phyloP scores from a whole-genome alignment of 257 asterid genomes.

The Rehmannia glutinosa region DNA sequence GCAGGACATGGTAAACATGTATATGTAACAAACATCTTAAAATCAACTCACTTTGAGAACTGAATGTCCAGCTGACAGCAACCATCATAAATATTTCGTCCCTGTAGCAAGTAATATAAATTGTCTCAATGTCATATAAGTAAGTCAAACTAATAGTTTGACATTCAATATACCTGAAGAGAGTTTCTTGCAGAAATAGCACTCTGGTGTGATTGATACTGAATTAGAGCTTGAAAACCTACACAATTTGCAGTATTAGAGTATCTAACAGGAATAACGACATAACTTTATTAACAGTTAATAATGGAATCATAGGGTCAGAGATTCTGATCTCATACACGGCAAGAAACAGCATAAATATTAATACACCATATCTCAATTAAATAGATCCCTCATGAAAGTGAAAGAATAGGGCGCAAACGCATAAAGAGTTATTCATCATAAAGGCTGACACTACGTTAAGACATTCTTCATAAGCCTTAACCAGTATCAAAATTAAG shows the following conservation, averaged over 20 bases:
- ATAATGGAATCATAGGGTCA: constrained; percentile 13
- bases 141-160: background rate
- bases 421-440: constrained; percentile 10
- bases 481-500: constrained; percentile 32
- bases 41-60: constrained; percentile 76
- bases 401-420: constrained; percentile 15
- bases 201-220: constrained; percentile 68
- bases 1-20: constrained; percentile 3
- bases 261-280: constrained; percentile 17
- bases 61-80: constrained; percentile 99
- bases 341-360: constrained; percentile 16
- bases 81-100: constrained; percentile 95
- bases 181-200: constrained; percentile 83
- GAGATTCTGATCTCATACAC: constrained; percentile 17
- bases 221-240: constrained; percentile 97
- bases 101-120: constrained; percentile 44
- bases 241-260: constrained; percentile 27
- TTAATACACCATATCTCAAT: constrained; percentile 12
- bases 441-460: constrained; percentile 15
- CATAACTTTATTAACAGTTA: background rate
- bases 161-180: constrained; percentile 58
- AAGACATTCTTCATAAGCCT: constrained; percentile 25
- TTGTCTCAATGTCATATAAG: constrained; percentile 7
- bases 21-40: constrained; percentile 8
- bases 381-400: constrained; percentile 2